Evolutionary conservation across 768 basidiomycete species (phyloP), one percentile per base, ranked within the genome.

Genomic region (Russula compacta): DNA sequence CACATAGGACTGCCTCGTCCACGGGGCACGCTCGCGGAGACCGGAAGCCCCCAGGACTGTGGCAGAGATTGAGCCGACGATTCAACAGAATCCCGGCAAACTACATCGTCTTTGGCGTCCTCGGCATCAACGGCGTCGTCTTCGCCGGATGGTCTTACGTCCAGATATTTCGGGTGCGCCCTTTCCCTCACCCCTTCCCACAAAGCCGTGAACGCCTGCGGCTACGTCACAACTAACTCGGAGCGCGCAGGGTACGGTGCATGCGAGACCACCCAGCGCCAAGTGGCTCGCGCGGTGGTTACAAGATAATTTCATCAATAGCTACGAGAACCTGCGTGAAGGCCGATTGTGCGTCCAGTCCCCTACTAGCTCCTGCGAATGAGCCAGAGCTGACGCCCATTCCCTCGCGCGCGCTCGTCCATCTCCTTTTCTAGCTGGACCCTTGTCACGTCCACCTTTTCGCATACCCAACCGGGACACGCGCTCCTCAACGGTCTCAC

Each of bases 401-500:
- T 47, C 21, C 6, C 15, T 24, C 50, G 15, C 7, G 10, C 17
- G 10, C 17, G 19, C 49, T 19, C 14, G n/a, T 29, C 39, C 24
- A 2, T 19, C 38, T 9, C 12, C 9, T 11, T 9, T 21, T n/a
- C 14, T 56, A 92, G 90, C 69, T 92, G 88, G 87, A 89, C 87
- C 0, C 74, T 84, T 29, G 64, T 90, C 10, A 87, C 89, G 0
- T 75, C 81, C 17, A 78, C 77, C 61, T 92, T 93, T 75, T 89
- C 88, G 4, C 89, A 92, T 67, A 71, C 77, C 65, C 76, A 79
- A 33, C 42, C 77, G n/a, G 64, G 69, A 0, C 89, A 92, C 68
- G 79, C 87, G 4, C 64, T 89, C n/a, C 77, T 89, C 70, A 92
- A 92, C 67, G 83, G 81, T n/a, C 79, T 89, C 68, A 83, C 86